Base-by-base conservation (phyloP, 2,329 filamentous ascomycete genomes). In the Fusarium xyrophilum region DNA sequence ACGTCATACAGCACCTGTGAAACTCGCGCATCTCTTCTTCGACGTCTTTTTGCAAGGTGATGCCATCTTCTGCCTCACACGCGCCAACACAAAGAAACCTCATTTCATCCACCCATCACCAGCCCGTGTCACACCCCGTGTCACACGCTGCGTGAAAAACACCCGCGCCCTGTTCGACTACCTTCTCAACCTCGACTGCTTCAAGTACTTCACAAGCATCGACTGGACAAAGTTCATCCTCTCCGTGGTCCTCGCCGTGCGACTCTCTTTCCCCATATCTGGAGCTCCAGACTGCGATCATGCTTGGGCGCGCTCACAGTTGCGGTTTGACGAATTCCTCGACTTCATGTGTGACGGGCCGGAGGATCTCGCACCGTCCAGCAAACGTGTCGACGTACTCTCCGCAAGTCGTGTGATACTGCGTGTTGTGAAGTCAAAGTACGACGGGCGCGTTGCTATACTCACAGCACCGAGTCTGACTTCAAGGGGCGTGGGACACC, bases 401-500 rank as follows among this genome's bases (percentile, higher is more conserved):
- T 79, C 80, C 1, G 85, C 84, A 1, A 80, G 82, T 43, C 79
- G 77, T 44, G 75, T 85, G 11, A 79, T 87, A 33, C 68, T 87
- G 6, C 75, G 75, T 3, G 79, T 84, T 17, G 78, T 87, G 40
- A 81, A 76, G 72, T 72, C 72, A 23, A 86, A 84, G 75, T 86
- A 81, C 70, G 75, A 79, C 40, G 78, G 74, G 43, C 78, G 82
- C 30, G 68, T 82, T 6, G 79, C 77, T 6, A 73, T 74, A 47
- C 64, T 81, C 28, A 63, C 53, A 17, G 55, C 56, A 35, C 40
- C 59, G 27, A 54, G 30, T 21, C 12, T 44, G 12, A 36, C 30
- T 25, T 21, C 46, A 17, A 35, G 28, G 21, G 30, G 15, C 33
- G 28, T 47, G 32, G 63, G 44, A 36, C 55, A 63, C n/a, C 63